Evolutionary conservation across 805 yeast genomes (phyloP), one percentile per base, ranked within the genome.

Genomic region (Candida montana): DNA sequence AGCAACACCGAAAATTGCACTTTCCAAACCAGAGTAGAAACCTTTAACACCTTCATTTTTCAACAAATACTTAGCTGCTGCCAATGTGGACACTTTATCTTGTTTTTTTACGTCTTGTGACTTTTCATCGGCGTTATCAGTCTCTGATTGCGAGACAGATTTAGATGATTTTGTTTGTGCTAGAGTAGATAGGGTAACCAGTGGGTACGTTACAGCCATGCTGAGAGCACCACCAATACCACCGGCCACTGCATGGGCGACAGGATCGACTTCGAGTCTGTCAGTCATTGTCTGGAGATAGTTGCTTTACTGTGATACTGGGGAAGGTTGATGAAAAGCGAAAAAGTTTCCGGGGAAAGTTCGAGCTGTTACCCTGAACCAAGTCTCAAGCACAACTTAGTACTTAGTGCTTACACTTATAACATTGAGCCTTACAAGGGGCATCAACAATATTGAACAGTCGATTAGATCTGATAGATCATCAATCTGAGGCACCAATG

Each of bases 171-270:
- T 72, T n/a, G 91, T 83, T 59, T 90, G 98, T 4, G 96, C 95
- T 40, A 86, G 74, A 0, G 96, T 89, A 2, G 95, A 83, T 42
- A 89, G 65, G 1, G 95, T 84, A 45, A 87, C 88, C 52, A 90
- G 68, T 2, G 98, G 98, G 58, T 90, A 90, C 0, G 97, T 90
- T 31, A 88, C 79, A 0, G 82, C 74, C 82, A 88, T 83, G 3
- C 95, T 77, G 23, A 87, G 72, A 18, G 91, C 89, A 12, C 97
- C 97, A 21, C 96, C 95, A 7, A 90, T 82, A 28, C 96, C 95
- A 10, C 97, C 98, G 6, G 96, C 84, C 10, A 90, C 62, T n/a
- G 96, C 96, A 58, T 90, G 96, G 12, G 93, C 88, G 5, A 48
- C 42, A 2, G 61, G 61, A 34, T 55, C 58, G 12, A 50, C 56